Base-by-base conservation (phyloP, 1,139 yeast species). In the Diutina pseudorugosa region DNA sequence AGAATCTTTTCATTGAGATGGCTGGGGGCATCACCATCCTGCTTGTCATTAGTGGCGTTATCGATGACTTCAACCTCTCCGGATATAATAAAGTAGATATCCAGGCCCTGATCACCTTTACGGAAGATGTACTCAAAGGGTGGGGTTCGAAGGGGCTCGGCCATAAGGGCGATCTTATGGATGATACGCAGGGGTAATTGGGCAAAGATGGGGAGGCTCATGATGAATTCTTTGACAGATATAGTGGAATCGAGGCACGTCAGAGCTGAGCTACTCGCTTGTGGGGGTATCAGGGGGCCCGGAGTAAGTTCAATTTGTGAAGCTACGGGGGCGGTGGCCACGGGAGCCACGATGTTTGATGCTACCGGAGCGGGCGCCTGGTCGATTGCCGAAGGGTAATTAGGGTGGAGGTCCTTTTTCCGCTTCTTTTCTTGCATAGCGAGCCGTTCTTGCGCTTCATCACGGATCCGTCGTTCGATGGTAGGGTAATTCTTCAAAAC, bases 381-480 rank as follows among this genome's bases (percentile, higher is more conserved):
- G 23, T 45, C 49, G 6, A 25, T 33, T 8, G 8, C 27, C 9
- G 21, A 9, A n/a, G 36, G 23, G 8, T 25, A 16, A 9, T 9
- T 6, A 1, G 40, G 18, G 12, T 19, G 21, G 20, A 47, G 20
- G 12, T 21, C 19, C 30, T 20, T 19, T 12, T 47, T 36, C 18
- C 50, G 50, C 23, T 80, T 75, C 62, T 83, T 82, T 53, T 80
- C 85, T 59, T 79, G 82, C 79, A 82, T 79, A 5, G 86, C 83
- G 55, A 85, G 66, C 51, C 93, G 70, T 62, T 84, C 89, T 60
- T 84, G 90, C 4, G 90, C 91, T 62, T 85, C 93, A 61, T 84
- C 88, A 56, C 91, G 69, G 45, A 85, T 83, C 51, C 82, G 71
- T 56, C 85, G 69, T 62, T 85, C 93, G 51, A 85, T 79, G 6